Evolutionary conservation across 1,284 basidiomycete genomes (phyloP).

Genomic region (Rugosomyces carneus): DNA sequence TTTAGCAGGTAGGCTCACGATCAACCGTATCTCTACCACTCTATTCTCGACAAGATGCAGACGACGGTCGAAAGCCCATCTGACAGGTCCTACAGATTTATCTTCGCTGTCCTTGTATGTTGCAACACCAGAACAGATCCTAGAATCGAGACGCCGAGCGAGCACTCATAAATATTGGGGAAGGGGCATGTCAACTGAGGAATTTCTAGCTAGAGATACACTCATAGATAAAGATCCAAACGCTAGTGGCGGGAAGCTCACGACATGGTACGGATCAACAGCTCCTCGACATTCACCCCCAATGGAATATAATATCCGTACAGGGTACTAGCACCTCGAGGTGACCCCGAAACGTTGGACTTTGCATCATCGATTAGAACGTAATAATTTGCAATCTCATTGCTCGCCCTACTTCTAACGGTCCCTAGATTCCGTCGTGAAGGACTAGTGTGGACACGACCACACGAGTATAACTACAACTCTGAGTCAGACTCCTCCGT

Average conservation of each 20-base stretch:
- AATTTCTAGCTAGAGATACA: constrained; percentile 32
- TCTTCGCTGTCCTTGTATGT: constrained; percentile 29
- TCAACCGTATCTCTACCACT: too few species aligned
- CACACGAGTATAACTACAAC: neutral
- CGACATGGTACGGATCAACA: constrained; percentile 20
- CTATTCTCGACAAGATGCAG: too few species aligned
- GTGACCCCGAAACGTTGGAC: constrained; percentile 30
- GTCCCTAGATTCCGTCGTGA: constrained; percentile 27
- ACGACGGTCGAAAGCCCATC: too few species aligned
- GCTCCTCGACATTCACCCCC: neutral
- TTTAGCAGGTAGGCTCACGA: neutral
- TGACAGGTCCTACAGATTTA: constrained; percentile 5
- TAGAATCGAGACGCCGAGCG: constrained; percentile 29
- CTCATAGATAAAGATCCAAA: constrained; percentile 25
- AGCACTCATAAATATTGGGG: constrained; percentile 29
- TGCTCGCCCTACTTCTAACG: neutral
- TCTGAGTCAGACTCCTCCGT: neutral
- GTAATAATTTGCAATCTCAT: constrained; percentile 4
- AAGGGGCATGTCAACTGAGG: constrained; percentile 30
- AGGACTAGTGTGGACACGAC: constrained; percentile 19
- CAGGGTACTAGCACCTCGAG: constrained; percentile 41
- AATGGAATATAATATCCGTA: neutral
- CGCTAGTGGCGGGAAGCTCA: constrained; percentile 28
- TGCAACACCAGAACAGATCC: constrained; percentile 29
- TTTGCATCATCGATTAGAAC: constrained; percentile 19